Base-by-base conservation (phyloP, 306 rosid species). In the Medicago arabica region DNA sequence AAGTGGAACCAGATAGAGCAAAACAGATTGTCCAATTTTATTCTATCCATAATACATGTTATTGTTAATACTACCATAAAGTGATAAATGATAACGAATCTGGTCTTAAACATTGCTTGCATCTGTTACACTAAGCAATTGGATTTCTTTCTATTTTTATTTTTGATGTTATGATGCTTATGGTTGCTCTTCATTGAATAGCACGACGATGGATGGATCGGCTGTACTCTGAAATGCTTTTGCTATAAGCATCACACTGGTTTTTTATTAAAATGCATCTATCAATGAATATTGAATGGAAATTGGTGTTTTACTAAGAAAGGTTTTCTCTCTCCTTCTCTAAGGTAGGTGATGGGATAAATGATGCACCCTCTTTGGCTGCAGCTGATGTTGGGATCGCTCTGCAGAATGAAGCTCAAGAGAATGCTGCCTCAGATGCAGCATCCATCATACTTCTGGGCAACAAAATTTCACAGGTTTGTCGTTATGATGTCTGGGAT, bases 321-420 rank as follows among this genome's bases (percentile, higher is more conserved):
- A 12, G 38, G 14, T 19, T 80, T 80, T 15, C 71, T 73, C 44
- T 75, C n/a, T 25, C 61, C 44, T 75, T 55, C n/a, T 62, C 6
- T 15, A 78, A 95, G 98, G 97, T 95, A 54, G 98, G 98, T 59
- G 98, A 92, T 84, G 97, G 98, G 73, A 95, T 95, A 83, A 95
- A 95, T 76, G 98, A 95, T 77, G 98, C 98, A 69, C 98, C 98
- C 51, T 92, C 97, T 69, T 87, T 95, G 88, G 97, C 97, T 70
- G 88, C 88, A 47, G 96, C 99, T 19, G 97, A 95, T 77, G 99
- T 95, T 51, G 99, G 99, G 77, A 92, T 95, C 58, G 99, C 98
- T 74, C 80, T 95, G 80, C 96, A 86, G 84, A 87, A 86, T 73
- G 97, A 90, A 80, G 89, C 89, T 57, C 97, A 87, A 80, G 99